Conservation (phyloP, 768 basidiomycete genomes). For the Termitomyces sp. region DNA sequence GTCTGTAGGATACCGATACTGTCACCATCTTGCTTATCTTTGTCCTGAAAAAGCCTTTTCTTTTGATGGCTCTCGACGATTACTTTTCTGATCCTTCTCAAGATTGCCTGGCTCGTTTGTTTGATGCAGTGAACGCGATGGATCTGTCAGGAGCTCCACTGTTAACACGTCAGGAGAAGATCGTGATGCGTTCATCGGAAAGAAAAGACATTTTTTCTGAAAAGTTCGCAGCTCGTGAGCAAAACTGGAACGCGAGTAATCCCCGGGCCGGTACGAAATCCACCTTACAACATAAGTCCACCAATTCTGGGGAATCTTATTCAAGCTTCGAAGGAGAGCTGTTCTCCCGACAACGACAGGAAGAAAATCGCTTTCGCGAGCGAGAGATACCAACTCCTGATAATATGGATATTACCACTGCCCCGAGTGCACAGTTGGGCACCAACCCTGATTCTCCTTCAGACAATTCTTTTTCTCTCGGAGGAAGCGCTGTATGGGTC, state of each 20-base stretch:
- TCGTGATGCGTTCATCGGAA: slow-evolving; percentile 86
- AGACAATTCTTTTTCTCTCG: slow-evolving; percentile 70
- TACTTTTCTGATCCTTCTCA: slow-evolving; percentile 88
- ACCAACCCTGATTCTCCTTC: slow-evolving; percentile 50
- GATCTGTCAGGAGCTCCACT: slow-evolving; percentile 73
- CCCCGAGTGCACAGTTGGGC: slow-evolving; percentile 21
- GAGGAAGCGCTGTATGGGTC: slow-evolving; percentile 81
- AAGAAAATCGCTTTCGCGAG: slow-evolving; percentile 31
- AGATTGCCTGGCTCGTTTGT: slow-evolving; percentile 84
- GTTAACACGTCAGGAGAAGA: slow-evolving; percentile 76
- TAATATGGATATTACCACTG: slow-evolving; percentile 29
- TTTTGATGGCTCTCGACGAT: slow-evolving; percentile 91
- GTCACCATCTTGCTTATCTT: background rate
- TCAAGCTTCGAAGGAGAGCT: slow-evolving; percentile 69
- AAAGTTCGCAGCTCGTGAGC: slow-evolving; percentile 44
- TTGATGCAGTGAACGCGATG: slow-evolving; percentile 91
- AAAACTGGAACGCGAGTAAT: slow-evolving; percentile 20
- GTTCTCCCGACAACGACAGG: slow-evolving; percentile 35
- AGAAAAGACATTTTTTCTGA: slow-evolving; percentile 90
- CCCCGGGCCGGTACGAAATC: slow-evolving; percentile 19
- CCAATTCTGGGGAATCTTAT: slow-evolving; percentile 55
- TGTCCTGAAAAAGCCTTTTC: slow-evolving; percentile 60
- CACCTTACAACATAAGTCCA: slow-evolving; percentile 36
- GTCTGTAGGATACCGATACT: slow-evolving; percentile 25
- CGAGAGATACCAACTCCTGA: slow-evolving; percentile 22